Conservation (phyloP, 805 yeast species). For the Candida maltosa region DNA sequence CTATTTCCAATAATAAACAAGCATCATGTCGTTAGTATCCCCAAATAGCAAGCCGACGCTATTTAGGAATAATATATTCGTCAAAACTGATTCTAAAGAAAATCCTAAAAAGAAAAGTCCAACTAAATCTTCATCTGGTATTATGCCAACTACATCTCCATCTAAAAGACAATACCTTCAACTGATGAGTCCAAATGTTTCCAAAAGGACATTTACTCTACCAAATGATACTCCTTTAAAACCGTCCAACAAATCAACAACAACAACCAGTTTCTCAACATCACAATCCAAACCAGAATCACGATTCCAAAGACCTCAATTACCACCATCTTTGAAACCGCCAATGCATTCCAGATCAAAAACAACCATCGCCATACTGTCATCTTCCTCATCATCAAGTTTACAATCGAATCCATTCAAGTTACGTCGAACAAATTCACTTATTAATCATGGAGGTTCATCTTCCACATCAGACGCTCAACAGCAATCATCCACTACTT, state of each 20-base stretch:
- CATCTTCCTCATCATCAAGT: neutral
- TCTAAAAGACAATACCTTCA: slow-evolving; percentile 26
- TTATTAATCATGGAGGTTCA: slow-evolving; percentile 23
- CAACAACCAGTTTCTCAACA: neutral
- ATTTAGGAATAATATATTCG: too few relatives aligned
- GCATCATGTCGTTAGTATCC: slow-evolving; percentile 1
- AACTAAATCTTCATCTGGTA: neutral
- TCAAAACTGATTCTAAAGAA: neutral
- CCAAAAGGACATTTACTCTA: slow-evolving; percentile 22
- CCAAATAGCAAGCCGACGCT: neutral
- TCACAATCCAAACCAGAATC: slow-evolving; percentile 2
- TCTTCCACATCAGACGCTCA: slow-evolving; percentile 25
- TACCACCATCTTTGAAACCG: slow-evolving; percentile 17
- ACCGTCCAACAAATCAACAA: slow-evolving; percentile 3
- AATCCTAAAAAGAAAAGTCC: neutral
- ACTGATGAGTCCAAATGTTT: slow-evolving; percentile 35
- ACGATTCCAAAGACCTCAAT: slow-evolving; percentile 10
- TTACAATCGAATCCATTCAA: slow-evolving; percentile 10
- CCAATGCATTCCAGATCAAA: slow-evolving; percentile 23
- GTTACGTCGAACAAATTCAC: slow-evolving; percentile 32
- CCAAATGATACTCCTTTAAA: slow-evolving; percentile 7
- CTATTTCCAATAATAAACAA: neutral
- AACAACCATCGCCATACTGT: slow-evolving; percentile 10
- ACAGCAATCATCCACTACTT: slow-evolving; percentile 17
- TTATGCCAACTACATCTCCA: slow-evolving; percentile 7